Evolutionary conservation across 306 rosid genomes (phyloP).

Genomic region (Ormosia semicastrata): DNA sequence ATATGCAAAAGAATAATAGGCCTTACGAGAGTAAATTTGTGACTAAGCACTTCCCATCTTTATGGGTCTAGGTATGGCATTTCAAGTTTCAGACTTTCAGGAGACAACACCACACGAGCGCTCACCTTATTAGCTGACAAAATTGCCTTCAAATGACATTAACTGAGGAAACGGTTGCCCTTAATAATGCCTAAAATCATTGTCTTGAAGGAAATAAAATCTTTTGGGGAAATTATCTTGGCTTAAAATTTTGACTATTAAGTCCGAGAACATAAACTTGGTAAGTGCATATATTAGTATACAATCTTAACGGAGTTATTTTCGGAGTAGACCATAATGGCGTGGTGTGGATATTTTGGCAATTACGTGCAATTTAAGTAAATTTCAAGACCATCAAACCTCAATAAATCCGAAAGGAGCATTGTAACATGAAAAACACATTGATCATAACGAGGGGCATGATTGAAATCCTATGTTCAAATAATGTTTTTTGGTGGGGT

Average conservation of each 20-base stretch:
- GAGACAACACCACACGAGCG: neutral
- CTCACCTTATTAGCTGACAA: neutral
- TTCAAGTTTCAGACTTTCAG: neutral
- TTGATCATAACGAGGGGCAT: neutral
- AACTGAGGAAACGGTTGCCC: neutral
- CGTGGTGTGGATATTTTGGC: neutral
- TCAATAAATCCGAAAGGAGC: neutral
- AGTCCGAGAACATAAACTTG: neutral
- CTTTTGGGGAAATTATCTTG: neutral
- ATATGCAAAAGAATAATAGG: neutral
- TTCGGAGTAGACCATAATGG: neutral
- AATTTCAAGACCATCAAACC: neutral
- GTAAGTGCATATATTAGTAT: neutral
- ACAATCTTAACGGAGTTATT: constrained; percentile 2
- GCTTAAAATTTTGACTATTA: neutral
- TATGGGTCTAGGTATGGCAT: neutral
- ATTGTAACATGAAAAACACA: constrained; percentile 6
- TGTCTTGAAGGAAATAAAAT: neutral
- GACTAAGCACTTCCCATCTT: neutral
- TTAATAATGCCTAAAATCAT: constrained; percentile 9
- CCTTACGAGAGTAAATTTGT: neutral
- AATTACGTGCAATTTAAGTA: neutral
- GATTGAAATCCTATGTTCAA: neutral
- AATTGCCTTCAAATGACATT: neutral
- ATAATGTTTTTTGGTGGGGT: neutral